These are phyloP conservation scores for Lodderomyces elongisporus DNA, from an alignment of 1,139 yeast genomes.

Conservation along the genomic window DNA sequence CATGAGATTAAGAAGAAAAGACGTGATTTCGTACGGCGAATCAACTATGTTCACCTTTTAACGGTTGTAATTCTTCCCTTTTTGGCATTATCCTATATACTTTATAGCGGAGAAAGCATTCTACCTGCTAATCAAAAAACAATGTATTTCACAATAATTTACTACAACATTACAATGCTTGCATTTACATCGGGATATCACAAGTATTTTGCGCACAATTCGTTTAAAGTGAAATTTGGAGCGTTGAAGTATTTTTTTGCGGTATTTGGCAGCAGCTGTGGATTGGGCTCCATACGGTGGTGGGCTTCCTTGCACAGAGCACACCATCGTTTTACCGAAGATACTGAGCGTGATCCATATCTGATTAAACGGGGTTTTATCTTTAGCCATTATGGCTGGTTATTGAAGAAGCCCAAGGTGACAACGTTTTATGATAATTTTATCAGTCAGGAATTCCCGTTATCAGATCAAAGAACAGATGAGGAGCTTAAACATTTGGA, in stretches of 20 bases:
- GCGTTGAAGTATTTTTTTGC: constrained; percentile 42
- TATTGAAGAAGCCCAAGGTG: constrained; percentile 47
- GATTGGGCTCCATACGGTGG: constrained; percentile 56
- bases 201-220: constrained; percentile 50
- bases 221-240: constrained; percentile 38
- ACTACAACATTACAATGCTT: constrained; percentile 35
- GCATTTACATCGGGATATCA: constrained; percentile 44
- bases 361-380: constrained; percentile 53
- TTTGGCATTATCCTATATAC: constrained; percentile 20
- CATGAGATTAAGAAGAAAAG: constrained; percentile 27
- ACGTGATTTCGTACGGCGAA: constrained; percentile 29
- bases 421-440: constrained; percentile 30
- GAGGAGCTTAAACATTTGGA: constrained; percentile 8
- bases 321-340: constrained; percentile 61
- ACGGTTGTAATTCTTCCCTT: constrained; percentile 32
- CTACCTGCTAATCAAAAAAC: constrained; percentile 25
- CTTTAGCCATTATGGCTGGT: constrained; percentile 66
- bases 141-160: constrained; percentile 27
- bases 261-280: constrained; percentile 54
- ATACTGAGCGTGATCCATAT: constrained; percentile 66
- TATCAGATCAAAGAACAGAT: constrained; percentile 9
- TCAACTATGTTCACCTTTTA: constrained; percentile 29
- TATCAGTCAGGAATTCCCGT: constrained; percentile 40
- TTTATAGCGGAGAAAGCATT: constrained; percentile 15
- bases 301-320: constrained; percentile 68